phyloP scores from a whole-genome alignment of 1,139 yeast species.

The Pichia sp. region DNA sequence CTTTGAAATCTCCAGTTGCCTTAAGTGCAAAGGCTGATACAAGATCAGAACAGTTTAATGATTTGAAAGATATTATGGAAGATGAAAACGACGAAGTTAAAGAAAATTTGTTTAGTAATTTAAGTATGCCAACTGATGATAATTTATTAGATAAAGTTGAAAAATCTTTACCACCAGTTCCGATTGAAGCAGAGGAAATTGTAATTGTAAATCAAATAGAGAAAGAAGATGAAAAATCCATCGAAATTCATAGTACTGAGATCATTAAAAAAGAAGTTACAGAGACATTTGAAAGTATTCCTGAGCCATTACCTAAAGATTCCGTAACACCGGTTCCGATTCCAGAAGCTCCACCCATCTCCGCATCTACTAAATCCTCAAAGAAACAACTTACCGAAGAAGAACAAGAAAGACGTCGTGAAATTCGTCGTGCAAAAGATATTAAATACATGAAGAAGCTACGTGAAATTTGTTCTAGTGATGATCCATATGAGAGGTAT shows the following conservation, averaged over 20 bases:
- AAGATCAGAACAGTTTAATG: not conserved
- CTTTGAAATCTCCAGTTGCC: conserved; percentile 8
- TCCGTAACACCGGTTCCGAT: conserved; percentile 7
- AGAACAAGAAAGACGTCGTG: conserved; percentile 52
- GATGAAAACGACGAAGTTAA: conserved; percentile 12
- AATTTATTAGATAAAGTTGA: conserved; percentile 5
- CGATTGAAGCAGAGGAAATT: conserved; percentile 14
- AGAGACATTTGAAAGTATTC: not conserved
- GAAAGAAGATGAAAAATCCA: conserved; percentile 4
- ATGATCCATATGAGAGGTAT: conserved; percentile 78
- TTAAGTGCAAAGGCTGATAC: not conserved
- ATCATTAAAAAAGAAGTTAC: conserved; percentile 2
- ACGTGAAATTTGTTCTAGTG: conserved; percentile 72
- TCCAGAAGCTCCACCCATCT: conserved; percentile 21
- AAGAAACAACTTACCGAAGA: conserved; percentile 52
- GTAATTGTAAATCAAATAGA: conserved; percentile 17
- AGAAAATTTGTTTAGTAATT: not conserved
- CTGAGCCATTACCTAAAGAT: not conserved
- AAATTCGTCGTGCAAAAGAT: conserved; percentile 53
- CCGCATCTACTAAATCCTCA: conserved; percentile 34
- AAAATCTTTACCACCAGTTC: conserved; percentile 22
- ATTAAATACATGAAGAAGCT: conserved; percentile 63
- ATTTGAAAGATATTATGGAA: conserved; percentile 3
- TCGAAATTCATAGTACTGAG: conserved; percentile 7
- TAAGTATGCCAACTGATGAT: conserved; percentile 7